Evolutionary conservation across 2,329 filamentous ascomycete species (phyloP), one percentile per base, ranked within the genome.

Genomic region (Exophiala sp.): DNA sequence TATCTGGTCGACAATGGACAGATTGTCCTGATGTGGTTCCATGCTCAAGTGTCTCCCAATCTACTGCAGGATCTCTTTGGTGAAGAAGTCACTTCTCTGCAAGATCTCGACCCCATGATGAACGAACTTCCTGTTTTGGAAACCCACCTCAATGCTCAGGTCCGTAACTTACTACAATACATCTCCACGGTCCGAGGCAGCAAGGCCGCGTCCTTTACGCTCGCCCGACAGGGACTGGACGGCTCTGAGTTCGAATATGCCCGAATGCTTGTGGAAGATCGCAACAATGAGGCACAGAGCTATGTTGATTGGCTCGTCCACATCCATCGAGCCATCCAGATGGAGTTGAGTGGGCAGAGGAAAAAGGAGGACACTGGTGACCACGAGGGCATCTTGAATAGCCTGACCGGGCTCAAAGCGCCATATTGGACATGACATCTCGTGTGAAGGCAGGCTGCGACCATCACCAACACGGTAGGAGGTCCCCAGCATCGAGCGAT

Each of bases 271-370:
- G 82, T 95, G 24, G 93, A 98, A 70, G 93, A 98, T 65, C 80
- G 93, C 58, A 97, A 97, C 68, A 95, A 95, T 60, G 93, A 98
- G 72, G 93, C 93, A 29, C 90, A 95, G 71, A 95, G 87, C 65
- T 98, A 97, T 69, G 93, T 97, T 27, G 93, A 98, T 71, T 98
- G 93, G 93, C 75, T 98, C 63, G 93, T 98, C 50, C 87, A 95
- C 68, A 78, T 97, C 56, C 93, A 98, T 70, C 85, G 91, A 62
- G 83, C 86, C 60, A 93, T 98, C 58, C 90, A 95, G 66, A 75
- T 95, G 57, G 93, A 98, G 78, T 67, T 81, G 59, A 73, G 75
- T 41, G 73, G 73, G 29, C 72, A 74, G 55, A 67, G 71, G 44
- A 73, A 72, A 60, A 71, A 69, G 52, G 70, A 73, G 22, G 50